phyloP scores from a whole-genome alignment of 2,329 filamentous ascomycete genomes.

The Alternaria panax region DNA sequence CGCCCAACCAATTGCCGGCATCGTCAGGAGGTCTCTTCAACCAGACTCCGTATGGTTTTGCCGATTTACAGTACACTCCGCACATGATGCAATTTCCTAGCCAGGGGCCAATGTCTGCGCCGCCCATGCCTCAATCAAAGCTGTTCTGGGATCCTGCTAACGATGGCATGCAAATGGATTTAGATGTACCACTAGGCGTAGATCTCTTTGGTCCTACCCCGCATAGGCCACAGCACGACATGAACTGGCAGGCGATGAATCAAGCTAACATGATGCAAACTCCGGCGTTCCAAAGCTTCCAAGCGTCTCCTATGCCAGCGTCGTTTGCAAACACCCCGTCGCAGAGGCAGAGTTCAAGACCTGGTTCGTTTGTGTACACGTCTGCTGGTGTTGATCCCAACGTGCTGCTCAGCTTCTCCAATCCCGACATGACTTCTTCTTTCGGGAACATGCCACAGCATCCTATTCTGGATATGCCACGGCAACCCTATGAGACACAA shows the following conservation, averaged over 20 bases:
- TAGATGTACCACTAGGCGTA: slow-evolving; percentile 41
- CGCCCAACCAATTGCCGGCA: slow-evolving; percentile 40
- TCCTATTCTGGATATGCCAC: slow-evolving; percentile 21
- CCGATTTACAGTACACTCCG: slow-evolving; percentile 64
- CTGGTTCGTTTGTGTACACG: slow-evolving; percentile 45
- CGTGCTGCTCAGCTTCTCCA: slow-evolving; percentile 54
- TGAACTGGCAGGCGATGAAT: slow-evolving; percentile 46
- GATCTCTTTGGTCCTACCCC: slow-evolving; percentile 48
- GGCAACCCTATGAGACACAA: slow-evolving; percentile 52
- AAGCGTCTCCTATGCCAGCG: slow-evolving; percentile 35
- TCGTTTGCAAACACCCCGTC: slow-evolving; percentile 35
- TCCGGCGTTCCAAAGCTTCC: slow-evolving; percentile 44
- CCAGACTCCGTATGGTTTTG: slow-evolving; percentile 56
- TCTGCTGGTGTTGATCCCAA: slow-evolving; percentile 57
- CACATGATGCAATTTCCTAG: slow-evolving; percentile 63
- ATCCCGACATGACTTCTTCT: slow-evolving; percentile 34
- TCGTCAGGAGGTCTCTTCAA: slow-evolving; percentile 42
- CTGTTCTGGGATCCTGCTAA: slow-evolving; percentile 48
- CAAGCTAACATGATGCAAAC: slow-evolving; percentile 42
- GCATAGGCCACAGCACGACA: slow-evolving; percentile 40
- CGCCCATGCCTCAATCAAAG: slow-evolving; percentile 61
- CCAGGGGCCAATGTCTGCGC: slow-evolving; percentile 63
- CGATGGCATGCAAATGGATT: slow-evolving; percentile 44
- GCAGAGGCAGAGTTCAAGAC: slow-evolving; percentile 29
- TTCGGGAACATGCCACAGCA: slow-evolving; percentile 39